phyloP scores from a whole-genome alignment of 495 filamentous ascomycete species.

The Umbilicaria muhlenbergii region DNA sequence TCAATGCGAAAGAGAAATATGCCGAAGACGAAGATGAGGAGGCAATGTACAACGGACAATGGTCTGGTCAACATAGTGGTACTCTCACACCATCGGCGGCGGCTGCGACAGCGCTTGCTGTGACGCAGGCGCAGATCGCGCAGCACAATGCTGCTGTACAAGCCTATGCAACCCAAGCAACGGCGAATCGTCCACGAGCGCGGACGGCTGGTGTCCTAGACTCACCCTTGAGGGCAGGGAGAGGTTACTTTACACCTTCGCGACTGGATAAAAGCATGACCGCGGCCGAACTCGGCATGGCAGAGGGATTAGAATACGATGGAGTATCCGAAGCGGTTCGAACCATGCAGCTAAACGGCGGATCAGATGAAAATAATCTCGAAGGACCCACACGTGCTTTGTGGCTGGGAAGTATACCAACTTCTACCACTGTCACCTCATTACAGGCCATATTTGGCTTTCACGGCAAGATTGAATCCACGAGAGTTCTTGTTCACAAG shows the following conservation, averaged over 20 bases:
- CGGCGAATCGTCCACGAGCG: constrained; percentile 69
- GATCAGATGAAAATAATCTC: constrained; percentile 55
- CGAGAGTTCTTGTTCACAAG: constrained; percentile 91
- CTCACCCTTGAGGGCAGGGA: constrained; percentile 31
- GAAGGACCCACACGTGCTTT: constrained; percentile 85
- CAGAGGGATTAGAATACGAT: constrained; percentile 60
- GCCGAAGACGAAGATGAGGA: constrained; percentile 85
- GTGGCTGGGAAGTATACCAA: constrained; percentile 97
- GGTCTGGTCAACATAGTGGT: constrained; percentile 46
- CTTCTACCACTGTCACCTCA: constrained; percentile 88
- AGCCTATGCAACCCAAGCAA: constrained; percentile 71
- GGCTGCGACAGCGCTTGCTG: constrained; percentile 51
- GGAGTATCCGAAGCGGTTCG: constrained; percentile 61
- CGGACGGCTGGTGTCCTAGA: constrained; percentile 85
- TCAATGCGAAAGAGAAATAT: constrained; percentile 97
- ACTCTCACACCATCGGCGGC: constrained; percentile 58
- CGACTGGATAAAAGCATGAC: constrained; percentile 74
- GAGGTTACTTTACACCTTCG: constrained; percentile 37
- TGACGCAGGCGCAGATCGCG: constrained; percentile 80
- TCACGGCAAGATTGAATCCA: constrained; percentile 83
- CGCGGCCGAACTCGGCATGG: constrained; percentile 57
- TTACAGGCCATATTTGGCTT: constrained; percentile 82
- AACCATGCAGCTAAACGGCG: constrained; percentile 55
- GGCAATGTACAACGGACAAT: constrained; percentile 32
- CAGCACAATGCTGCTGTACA: constrained; percentile 90